These are phyloP conservation scores for Saccharomyces paradoxus DNA, from an alignment of 805 yeast genomes.

Conservation along the genomic window DNA sequence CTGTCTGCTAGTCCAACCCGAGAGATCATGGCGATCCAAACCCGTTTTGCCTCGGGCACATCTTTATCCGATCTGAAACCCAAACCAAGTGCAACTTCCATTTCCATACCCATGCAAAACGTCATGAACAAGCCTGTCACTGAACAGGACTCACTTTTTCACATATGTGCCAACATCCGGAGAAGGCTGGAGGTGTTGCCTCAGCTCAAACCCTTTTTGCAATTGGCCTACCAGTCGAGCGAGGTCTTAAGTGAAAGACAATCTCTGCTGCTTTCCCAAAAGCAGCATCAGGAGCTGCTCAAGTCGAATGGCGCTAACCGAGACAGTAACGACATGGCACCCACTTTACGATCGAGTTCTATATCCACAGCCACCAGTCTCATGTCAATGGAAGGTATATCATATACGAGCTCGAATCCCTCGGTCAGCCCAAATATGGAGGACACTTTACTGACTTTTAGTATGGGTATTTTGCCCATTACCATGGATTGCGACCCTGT, in stretches of 20 bases:
- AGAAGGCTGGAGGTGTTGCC: slow-evolving; percentile 49
- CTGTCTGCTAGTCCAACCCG: background rate
- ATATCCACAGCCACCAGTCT: slow-evolving; percentile 27
- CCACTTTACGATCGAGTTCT: slow-evolving; percentile 30
- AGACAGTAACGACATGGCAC: slow-evolving; percentile 12
- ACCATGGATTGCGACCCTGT: slow-evolving; percentile 80
- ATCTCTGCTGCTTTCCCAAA: slow-evolving; percentile 42
- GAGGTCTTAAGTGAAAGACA: slow-evolving; percentile 68
- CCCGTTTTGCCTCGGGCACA: background rate
- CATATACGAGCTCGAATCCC: slow-evolving; percentile 17
- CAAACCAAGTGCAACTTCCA: slow-evolving; percentile 13
- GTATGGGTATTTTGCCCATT: slow-evolving; percentile 72
- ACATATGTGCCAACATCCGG: slow-evolving; percentile 52
- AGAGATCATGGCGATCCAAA: background rate
- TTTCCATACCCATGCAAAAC: slow-evolving; percentile 24
- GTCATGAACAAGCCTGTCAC: slow-evolving; percentile 58
- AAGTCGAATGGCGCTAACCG: slow-evolving; percentile 4
- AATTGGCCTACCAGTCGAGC: slow-evolving; percentile 55
- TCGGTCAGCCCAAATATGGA: slow-evolving; percentile 24
- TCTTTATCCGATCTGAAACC: slow-evolving; percentile 9
- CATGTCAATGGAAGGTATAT: slow-evolving; percentile 20
- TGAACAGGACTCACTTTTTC: slow-evolving; percentile 60
- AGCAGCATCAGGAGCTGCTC: slow-evolving; percentile 23
- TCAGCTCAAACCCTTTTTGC: slow-evolving; percentile 60
- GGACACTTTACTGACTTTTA: slow-evolving; percentile 44